Conservation (phyloP, 352 stramenopile genomes). For the Pseudoperonospora humuli region DNA sequence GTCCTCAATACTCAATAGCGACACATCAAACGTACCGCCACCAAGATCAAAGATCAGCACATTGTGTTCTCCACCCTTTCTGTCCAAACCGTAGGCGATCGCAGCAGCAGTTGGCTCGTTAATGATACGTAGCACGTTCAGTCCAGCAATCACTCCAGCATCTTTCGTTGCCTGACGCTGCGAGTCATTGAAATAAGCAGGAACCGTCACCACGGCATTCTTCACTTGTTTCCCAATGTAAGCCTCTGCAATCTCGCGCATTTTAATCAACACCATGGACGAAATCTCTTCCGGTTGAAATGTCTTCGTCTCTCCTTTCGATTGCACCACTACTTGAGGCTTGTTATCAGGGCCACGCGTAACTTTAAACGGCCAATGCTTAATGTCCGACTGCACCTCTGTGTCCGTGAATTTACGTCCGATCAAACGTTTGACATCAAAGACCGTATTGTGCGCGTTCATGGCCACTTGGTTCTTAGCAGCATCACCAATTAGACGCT, state of each 20-base stretch:
- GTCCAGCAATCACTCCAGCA: conserved; percentile 82
- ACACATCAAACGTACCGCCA: conserved; percentile 94
- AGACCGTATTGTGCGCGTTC: conserved; percentile 93
- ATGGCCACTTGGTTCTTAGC: conserved; percentile 92
- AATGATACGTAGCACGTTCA: conserved; percentile 94
- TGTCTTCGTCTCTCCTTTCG: conserved; percentile 56
- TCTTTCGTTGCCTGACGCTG: conserved; percentile 93
- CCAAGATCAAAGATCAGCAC: conserved; percentile 96
- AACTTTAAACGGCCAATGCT: conserved; percentile 72
- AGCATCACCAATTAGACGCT: conserved; percentile 92
- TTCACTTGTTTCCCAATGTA: conserved; percentile 61
- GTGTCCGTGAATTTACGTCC: conserved; percentile 88
- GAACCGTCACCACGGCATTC: conserved; percentile 91
- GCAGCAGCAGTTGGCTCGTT: conserved; percentile 93
- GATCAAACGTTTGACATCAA: conserved; percentile 96
- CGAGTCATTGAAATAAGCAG: conserved; percentile 95
- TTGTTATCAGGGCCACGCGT: conserved; percentile 47
- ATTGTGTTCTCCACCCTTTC: conserved; percentile 91
- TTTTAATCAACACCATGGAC: conserved; percentile 71
- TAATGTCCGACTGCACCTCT: conserved; percentile 81
- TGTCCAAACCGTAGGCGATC: conserved; percentile 90
- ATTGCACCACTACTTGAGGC: conserved; percentile 65
- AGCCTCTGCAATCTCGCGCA: conserved; percentile 57
- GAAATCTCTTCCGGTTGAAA: conserved; percentile 82
- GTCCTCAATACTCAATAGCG: conserved; percentile 90